Evolutionary conservation across 345 rosid species (phyloP).

Genomic region (Syzygium oleosum): DNA sequence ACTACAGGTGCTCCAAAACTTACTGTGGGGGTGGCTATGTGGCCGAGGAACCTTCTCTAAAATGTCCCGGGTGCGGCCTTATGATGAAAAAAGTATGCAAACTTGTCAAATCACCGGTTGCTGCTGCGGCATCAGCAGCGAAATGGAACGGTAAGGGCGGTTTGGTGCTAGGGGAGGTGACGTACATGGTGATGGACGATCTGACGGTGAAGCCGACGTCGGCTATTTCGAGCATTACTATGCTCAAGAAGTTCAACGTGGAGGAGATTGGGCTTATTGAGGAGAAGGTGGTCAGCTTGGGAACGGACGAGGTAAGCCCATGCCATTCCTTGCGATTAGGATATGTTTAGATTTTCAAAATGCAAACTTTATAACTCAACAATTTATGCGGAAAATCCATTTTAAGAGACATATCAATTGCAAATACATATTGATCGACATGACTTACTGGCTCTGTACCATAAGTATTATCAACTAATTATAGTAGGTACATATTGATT

Average conservation of each 20-base stretch:
- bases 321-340: neutral
- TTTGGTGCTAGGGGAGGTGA: neutral
- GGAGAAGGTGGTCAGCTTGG: neutral
- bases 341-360: neutral
- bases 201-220: conserved; percentile 2
- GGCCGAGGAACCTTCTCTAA: neutral
- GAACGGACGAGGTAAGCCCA: conserved; percentile 1
- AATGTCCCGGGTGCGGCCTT: neutral
- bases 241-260: neutral
- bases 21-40: neutral
- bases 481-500: neutral
- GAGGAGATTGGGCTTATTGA: neutral
- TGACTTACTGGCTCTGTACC: neutral
- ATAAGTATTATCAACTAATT: neutral
- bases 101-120: neutral
- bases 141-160: neutral
- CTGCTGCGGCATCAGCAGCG: neutral
- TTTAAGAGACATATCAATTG: neutral
- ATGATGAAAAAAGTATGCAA: neutral
- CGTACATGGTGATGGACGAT: conserved; percentile 8
- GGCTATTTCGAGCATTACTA: neutral
- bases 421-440: neutral
- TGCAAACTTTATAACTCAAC: neutral
- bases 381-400: neutral
- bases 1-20: neutral